These are phyloP conservation scores for Metschnikowia corniflorae DNA, from an alignment of 805 yeast genomes.

Conservation along the genomic window DNA sequence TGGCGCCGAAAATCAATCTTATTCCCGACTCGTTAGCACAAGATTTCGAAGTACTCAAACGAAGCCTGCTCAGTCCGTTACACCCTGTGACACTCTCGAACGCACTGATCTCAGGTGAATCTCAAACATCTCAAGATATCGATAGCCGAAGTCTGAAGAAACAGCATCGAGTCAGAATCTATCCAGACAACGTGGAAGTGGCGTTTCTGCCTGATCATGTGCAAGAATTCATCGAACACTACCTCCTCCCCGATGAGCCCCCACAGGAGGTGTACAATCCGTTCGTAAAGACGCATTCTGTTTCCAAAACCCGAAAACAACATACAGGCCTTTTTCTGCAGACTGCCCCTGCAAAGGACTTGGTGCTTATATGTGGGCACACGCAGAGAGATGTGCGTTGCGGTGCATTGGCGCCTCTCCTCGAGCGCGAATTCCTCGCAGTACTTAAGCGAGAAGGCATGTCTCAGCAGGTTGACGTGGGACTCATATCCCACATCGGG, in stretches of 20 bases:
- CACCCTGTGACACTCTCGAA: constrained; percentile 53
- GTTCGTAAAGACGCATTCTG: constrained; percentile 9
- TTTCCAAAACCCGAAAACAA: background rate
- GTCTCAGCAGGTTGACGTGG: constrained; percentile 35
- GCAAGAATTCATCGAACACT: constrained; percentile 38
- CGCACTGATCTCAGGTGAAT: constrained; percentile 22
- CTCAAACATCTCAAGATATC: background rate
- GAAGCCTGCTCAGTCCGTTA: constrained; percentile 33
- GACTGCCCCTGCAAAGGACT: constrained; percentile 15
- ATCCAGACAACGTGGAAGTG: constrained; percentile 51
- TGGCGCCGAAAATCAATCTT: constrained; percentile 52
- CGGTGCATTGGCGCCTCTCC: constrained; percentile 61
- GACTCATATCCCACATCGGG: constrained; percentile 71
- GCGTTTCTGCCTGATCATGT: constrained; percentile 31
- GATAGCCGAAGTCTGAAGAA: background rate
- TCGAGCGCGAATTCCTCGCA: constrained; percentile 46
- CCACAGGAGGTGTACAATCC: constrained; percentile 24
- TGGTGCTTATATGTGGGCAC: constrained; percentile 66
- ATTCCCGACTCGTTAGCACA: constrained; percentile 43
- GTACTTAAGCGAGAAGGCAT: constrained; percentile 37
- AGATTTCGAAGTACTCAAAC: constrained; percentile 34
- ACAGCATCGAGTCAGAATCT: constrained; percentile 38
- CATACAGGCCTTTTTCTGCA: constrained; percentile 8
- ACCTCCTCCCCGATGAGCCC: constrained; percentile 35
- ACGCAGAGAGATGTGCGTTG: constrained; percentile 60